Base-by-base conservation (phyloP, 441 rosid genomes). In the Gossypium gossypioides region DNA sequence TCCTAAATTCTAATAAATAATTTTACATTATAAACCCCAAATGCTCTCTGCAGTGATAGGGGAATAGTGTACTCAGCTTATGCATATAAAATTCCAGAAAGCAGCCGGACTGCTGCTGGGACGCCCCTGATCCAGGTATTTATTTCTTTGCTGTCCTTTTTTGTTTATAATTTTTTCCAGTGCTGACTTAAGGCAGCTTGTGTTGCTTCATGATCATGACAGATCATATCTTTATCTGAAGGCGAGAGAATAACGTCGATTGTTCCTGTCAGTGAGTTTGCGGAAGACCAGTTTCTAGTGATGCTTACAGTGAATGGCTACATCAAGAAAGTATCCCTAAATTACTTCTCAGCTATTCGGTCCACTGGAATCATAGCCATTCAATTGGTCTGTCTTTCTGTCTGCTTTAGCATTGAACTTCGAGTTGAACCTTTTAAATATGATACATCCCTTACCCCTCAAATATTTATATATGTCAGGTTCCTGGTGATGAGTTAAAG, bases 321-420 rank as follows among this genome's bases (percentile, higher is more conserved):
- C 91, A 89, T 94, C 84, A 94, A 94, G 86, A 94, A 91, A 88
- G 97, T 88, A 16, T 75, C 99, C 22, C 78, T 94, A 76, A 92
- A 84, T 75, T 64, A 79, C 63, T 94, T 94, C 79, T 92, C 97
- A 2, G 84, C 94, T 62, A 90, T 94, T 78, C 91, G 99, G 59
- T 91, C 99, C 75, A 90, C 96, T 8, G 99, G 99, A 85, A 94
- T 92, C 75, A 94, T 94, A 64, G 99, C 97, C 60, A 89, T 90
- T 81, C 97, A 92, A 73, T 79, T 94, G 97, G 99, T 94, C 74
- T 76, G 91, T 76, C 60, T 73, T 67, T 64, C 51, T 1, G 22
- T 71, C 71, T 56, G 44, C 16, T 13, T n/a, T 69, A 12, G 46
- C 57, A 22, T 51, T 9, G 15, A 62, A 6, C 51, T 67, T 75